A percentile compares a stretch with the other conserved stretches of the same genome.
These are phyloP conservation scores for Eimeria tenella DNA, from an alignment of 169 alveolate genomes.

Conservation along the genomic window DNA sequence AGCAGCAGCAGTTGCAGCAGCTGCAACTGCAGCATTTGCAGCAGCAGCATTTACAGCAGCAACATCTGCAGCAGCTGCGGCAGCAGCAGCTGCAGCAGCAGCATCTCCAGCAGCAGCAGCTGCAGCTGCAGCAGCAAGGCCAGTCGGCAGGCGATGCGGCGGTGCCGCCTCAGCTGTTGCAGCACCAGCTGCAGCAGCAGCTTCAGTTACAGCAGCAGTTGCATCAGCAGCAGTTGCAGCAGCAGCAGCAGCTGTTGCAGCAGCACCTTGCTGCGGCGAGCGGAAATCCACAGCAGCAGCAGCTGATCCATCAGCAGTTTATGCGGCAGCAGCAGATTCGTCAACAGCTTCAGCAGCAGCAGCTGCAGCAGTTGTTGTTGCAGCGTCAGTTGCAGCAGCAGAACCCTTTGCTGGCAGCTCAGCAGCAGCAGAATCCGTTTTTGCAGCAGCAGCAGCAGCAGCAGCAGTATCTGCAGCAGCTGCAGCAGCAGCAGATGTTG, in stretches of 20 bases:
- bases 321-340: neutral
- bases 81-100: constrained; percentile 18
- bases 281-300: neutral
- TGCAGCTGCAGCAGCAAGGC: neutral
- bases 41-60: too few species aligned
- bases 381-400: neutral
- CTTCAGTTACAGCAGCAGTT: neutral
- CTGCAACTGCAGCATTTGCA: too few species aligned
- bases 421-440: neutral
- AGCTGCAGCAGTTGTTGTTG: constrained; percentile 6
- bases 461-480: neutral
- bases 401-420: neutral
- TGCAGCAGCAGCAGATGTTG: neutral
- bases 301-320: constrained; percentile 1
- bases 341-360: constrained; percentile 15
- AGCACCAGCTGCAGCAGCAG: constrained; percentile 25
- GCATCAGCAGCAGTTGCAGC: constrained; percentile 19
- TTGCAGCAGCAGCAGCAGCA: neutral
- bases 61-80: neutral
- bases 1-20: too few species aligned
- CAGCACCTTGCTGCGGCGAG: neutral
- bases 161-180: neutral
- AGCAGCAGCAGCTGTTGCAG: constrained; percentile 15
- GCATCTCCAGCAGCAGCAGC: neutral
- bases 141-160: neutral